Base-by-base conservation (phyloP, 768 basidiomycete species). In the Podaxis sp. region DNA sequence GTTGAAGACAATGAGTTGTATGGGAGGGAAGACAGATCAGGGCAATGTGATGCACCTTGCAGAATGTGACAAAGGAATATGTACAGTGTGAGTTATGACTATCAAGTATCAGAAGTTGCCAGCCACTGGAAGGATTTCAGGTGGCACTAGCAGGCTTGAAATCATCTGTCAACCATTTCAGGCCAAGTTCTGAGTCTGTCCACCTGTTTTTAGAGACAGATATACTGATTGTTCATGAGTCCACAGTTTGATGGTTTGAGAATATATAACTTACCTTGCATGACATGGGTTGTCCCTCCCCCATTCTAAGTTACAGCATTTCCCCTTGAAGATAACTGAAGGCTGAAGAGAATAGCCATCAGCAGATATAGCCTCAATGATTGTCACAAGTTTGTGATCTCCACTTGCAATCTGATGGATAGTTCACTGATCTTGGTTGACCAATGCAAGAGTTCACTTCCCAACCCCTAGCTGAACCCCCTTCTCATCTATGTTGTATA, bases 281-380 rank as follows among this genome's bases (percentile, higher is more conserved):
- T 74, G 55, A 60, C 64, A 68, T 10, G 72, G 72, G 52, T 74
- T 72, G 11, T 70, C 58, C 13, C 59, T 20, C 28, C 63, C 64
- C 68, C 69, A 75, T 55, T 68, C 66, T 2, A 68, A 48, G 49
- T 69, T 66, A 15, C 53, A 26, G 2, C 61, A 57, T 30, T 65
- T 63, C 0, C 73, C 77, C 40, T 78, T 52, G 63, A 79, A 80
- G 26, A 83, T 72, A 40, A 82, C 72, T 10, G 70, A 69, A 1
- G 80, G 78, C 6, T 54, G 65, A 10, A 80, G 56, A 10, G 67
- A 66, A 1, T 66, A 64, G 20, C 82, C 78, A 70, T 79, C 78
- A 2, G 82, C 76, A 52, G 73, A 77, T 2, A 80, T 64, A 63
- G 70, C 68, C 63, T 83, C 78, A 46, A 84, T 77, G 22, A 82